phyloP scores from a whole-genome alignment of 495 filamentous ascomycete species.

The Aspergillus cristatus region DNA sequence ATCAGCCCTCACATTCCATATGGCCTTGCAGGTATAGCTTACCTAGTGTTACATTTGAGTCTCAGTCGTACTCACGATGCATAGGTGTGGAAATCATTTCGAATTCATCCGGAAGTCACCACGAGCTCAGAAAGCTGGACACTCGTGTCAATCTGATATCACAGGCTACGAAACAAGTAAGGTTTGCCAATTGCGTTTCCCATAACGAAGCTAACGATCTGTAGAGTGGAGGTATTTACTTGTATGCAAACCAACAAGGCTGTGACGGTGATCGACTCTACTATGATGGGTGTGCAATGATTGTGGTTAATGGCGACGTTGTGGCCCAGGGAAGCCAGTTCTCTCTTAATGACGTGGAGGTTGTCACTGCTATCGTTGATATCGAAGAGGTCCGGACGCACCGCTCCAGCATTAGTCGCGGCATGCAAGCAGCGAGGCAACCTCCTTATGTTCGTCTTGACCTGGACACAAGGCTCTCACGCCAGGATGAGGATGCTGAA shows the following conservation, averaged over 20 bases:
- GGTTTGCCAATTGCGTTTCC: too few relatives aligned
- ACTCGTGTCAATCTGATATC: slow-evolving; percentile 63
- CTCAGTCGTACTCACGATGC: slow-evolving; percentile 8
- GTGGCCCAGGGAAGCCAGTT: slow-evolving; percentile 69
- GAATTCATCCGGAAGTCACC: slow-evolving; percentile 67
- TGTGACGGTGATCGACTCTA: slow-evolving; percentile 62
- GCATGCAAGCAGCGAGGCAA: slow-evolving; percentile 33
- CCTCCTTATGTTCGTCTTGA: slow-evolving; percentile 27
- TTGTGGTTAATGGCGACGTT: slow-evolving; percentile 63
- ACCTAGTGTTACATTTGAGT: neutral
- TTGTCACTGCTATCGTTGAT: slow-evolving; percentile 71
- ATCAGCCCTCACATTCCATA: slow-evolving; percentile 27
- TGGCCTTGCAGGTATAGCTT: slow-evolving; percentile 21
- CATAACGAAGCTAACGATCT: slow-evolving; percentile 4
- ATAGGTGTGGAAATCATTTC: slow-evolving; percentile 63
- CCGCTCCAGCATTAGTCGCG: slow-evolving; percentile 23
- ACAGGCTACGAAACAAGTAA: slow-evolving; percentile 59
- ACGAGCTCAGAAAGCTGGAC: slow-evolving; percentile 66
- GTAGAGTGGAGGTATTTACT: slow-evolving; percentile 62
- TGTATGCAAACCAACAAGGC: slow-evolving; percentile 66
- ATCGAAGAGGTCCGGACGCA: slow-evolving; percentile 56
- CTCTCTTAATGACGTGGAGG: slow-evolving; percentile 72
- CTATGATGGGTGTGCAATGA: slow-evolving; percentile 70
- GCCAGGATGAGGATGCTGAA: slow-evolving; percentile 26
- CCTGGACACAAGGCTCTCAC: slow-evolving; percentile 27